phyloP scores from a whole-genome alignment of 2,329 filamentous ascomycete species.

The Pseudofabraea citricarpa region DNA sequence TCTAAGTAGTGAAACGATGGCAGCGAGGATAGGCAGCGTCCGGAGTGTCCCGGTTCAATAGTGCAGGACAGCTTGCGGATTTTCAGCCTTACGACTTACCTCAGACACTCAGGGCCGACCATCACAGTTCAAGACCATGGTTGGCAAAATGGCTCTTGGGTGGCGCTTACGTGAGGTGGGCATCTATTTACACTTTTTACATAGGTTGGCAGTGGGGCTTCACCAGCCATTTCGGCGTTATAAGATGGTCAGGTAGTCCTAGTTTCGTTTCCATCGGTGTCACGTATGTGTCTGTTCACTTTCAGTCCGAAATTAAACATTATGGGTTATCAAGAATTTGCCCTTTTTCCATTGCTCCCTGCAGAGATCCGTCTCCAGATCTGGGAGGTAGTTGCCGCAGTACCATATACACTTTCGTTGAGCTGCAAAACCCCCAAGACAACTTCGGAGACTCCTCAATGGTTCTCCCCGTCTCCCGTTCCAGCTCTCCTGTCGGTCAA shows the following conservation, averaged over 20 bases:
- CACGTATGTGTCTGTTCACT: constrained; percentile 5
- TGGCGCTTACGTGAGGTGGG: background rate
- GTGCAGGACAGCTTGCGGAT: too few species aligned
- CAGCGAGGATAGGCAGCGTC: too few species aligned
- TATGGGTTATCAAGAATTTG: constrained; percentile 6
- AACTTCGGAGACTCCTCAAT: constrained; percentile 2
- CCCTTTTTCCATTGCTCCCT: constrained; percentile 13
- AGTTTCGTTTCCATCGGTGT: constrained; percentile 8
- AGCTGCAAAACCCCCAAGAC: constrained; percentile 8
- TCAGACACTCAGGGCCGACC: too few species aligned
- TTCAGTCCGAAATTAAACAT: background rate
- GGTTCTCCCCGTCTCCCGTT: constrained; percentile 14
- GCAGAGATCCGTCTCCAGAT: constrained; percentile 14
- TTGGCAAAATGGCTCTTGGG: background rate
- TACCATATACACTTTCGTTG: constrained; percentile 10
- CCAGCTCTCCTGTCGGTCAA: constrained; percentile 13
- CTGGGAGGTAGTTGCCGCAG: constrained; percentile 8
- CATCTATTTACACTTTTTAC: background rate
- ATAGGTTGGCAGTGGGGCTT: background rate
- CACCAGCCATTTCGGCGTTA: background rate
- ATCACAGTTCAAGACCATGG: too few species aligned
- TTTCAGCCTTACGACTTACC: too few species aligned
- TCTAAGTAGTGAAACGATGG: too few species aligned
- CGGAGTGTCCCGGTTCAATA: too few species aligned
- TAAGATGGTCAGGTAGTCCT: background rate